phyloP scores from a whole-genome alignment of 2,329 filamentous ascomycete genomes.

The Scedosporium minutisporum region DNA sequence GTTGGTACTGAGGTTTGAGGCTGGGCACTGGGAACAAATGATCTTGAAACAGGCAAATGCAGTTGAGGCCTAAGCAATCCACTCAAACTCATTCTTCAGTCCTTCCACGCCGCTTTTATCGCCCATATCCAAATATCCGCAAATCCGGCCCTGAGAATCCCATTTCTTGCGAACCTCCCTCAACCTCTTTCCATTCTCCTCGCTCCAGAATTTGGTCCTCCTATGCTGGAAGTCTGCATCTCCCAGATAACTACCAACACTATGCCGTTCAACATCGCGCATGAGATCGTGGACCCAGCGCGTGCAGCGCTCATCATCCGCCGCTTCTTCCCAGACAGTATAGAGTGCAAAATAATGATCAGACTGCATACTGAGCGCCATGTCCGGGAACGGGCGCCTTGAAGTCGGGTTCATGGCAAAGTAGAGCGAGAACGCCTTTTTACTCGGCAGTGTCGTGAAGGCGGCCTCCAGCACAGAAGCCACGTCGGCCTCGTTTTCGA shows the following conservation, averaged over 20 bases:
- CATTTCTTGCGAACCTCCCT: constrained; percentile 31
- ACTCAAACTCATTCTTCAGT: constrained; percentile 30
- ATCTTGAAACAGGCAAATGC: too few species aligned
- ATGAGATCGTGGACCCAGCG: constrained; percentile 35
- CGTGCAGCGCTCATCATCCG: constrained; percentile 32
- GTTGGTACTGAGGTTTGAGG: too few species aligned
- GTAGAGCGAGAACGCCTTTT: constrained; percentile 37
- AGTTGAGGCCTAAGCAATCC: constrained; percentile 8
- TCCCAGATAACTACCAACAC: constrained; percentile 42
- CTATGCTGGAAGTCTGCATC: constrained; percentile 43
- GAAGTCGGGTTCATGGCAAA: constrained; percentile 41
- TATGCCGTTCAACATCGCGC: constrained; percentile 25
- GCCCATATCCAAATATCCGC: constrained; percentile 34
- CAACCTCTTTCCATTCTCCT: constrained; percentile 28
- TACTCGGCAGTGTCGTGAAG: constrained; percentile 36
- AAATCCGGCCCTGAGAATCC: constrained; percentile 27
- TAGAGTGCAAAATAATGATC: constrained; percentile 49
- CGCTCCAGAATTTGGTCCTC: constrained; percentile 36
- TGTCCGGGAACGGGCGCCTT: constrained; percentile 26
- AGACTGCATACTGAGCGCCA: constrained; percentile 44
- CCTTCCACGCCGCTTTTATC: constrained; percentile 31
- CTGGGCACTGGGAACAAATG: too few species aligned
- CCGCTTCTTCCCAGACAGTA: constrained; percentile 35
- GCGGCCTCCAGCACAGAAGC: constrained; percentile 31
- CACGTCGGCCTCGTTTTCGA: constrained; percentile 36